Base-by-base conservation (phyloP, 2,329 filamentous ascomycete species). In the Exophiala xenobiotica region DNA sequence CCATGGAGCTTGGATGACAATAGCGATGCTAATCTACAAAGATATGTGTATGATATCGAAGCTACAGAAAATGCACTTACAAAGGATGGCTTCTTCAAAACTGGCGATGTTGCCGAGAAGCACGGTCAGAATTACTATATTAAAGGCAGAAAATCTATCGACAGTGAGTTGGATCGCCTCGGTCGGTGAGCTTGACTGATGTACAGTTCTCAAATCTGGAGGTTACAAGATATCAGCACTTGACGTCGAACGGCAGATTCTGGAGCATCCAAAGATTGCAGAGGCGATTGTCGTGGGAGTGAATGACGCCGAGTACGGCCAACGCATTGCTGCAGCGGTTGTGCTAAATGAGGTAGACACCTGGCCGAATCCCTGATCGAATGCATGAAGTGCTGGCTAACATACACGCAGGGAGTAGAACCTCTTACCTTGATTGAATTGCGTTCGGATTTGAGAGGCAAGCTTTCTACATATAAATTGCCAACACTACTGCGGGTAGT, bases 221-320 rank as follows among this genome's bases (percentile, higher is more conserved):
- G 75, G 74, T 0, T 76, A 76, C 59, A 78, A 77, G 63, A 73
- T 77, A 42, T 73, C 69, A 39, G 61, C 27, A 61, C 75, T 3
- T 1, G 75, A 78, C 33, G 71, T 78, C 38, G 75, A 78, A 61
- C 65, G 73, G 4, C 73, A 77, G 56, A 67, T 76, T 33, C 62
- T 77, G n/a, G 65, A 65, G 0, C 57, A 77, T 42, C 68, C 68
- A 2, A 74, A 76, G 46, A 64, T 77, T 23, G 62, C 68, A 16
- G 75, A 78, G 61, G 73, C 69, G 7, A 74, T 75, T 67, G 71
- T 77, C 1, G 72, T 77, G 0, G 74, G 74, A 4, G 70, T 77
- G 6, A 60, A 66, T 1, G 74, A 77, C 51, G 69, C 74, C 5
- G 74, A 77, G 52, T 77, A 70, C 52, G 74, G 74, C 3, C 73